Base-by-base conservation (phyloP, 2,329 filamentous ascomycete species). In the Lomentospora prolificans region DNA sequence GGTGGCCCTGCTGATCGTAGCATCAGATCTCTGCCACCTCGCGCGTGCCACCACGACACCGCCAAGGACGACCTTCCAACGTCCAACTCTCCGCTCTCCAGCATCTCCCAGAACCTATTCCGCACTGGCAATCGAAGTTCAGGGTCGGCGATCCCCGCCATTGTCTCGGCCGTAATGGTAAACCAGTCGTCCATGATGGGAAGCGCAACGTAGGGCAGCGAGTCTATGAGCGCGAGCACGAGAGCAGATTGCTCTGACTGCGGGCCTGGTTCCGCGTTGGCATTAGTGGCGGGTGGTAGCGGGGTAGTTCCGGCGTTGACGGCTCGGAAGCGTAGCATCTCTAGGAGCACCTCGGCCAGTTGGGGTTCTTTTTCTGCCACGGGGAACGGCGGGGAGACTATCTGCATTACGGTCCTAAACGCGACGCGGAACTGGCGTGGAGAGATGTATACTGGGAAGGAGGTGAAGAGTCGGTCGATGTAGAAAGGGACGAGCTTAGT, bases 351-450 rank as follows among this genome's bases (percentile, higher is more conserved):
- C 59, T 91, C 88, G 2, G 89, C 85, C n/a, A 96, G 78, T 57
- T 87, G 78, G 0, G 89, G 89, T 60, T 94, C 85, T 4, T 78
- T 78, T 50, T 81, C 83, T 31, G 87, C 83, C 41, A 95, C 79
- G 1, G 83, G 79, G 36, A 87, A 90, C 0, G 90, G 91, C 2
- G 90, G 89, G 2, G 87, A 85, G 9, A 90, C 84, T 58, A 95
- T 85, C 63, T 87, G 86, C 68, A 95, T 82, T 50, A 96, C 75
- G 1, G 89, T 92, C 66, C 86, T 89, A 75, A 95, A 91, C 9
- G 90, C 91, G 8, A 96, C 76, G 28, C 90, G 82, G 73, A 96
- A 96, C 67, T 96, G 91, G 14, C 90, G 83, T 1, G 88, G 78
- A 0, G 89, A 91, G 19, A 96, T 82, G 57, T 86, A 86, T 1